These are phyloP conservation scores for Liquidambar formosana DNA, from an alignment of 164 flowering plant species.

Conservation along the genomic window DNA sequence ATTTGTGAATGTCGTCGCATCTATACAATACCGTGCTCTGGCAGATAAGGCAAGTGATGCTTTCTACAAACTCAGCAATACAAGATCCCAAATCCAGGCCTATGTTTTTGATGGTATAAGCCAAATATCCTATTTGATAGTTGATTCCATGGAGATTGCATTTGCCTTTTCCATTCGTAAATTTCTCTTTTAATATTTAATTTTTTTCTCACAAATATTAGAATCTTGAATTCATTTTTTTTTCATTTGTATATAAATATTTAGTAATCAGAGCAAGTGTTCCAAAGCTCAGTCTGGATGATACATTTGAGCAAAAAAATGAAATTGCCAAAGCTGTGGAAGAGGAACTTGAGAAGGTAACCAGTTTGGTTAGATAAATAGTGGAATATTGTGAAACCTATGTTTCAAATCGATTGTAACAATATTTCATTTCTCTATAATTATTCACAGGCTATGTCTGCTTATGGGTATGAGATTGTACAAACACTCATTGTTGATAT, in stretches of 20 bases:
- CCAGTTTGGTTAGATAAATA: neutral
- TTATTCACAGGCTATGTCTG: slow-evolving; percentile 60
- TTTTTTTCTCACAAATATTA: too few relatives aligned
- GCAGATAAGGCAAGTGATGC: slow-evolving; percentile 71
- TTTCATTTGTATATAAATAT: neutral
- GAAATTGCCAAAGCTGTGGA: slow-evolving; percentile 68
- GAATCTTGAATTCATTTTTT: neutral
- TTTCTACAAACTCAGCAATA: slow-evolving; percentile 70
- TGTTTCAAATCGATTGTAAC: slow-evolving; percentile 4
- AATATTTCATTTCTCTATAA: neutral
- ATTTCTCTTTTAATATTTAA: too few relatives aligned
- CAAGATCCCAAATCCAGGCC: slow-evolving; percentile 67
- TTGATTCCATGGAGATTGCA: too few relatives aligned
- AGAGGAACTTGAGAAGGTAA: slow-evolving; percentile 69
- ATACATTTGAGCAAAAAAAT: slow-evolving; percentile 37
- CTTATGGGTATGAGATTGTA: slow-evolving; percentile 85
- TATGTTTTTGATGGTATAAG: slow-evolving; percentile 77
- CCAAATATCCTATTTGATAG: neutral
- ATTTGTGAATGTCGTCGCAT: slow-evolving; percentile 79
- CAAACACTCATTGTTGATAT: slow-evolving; percentile 83
- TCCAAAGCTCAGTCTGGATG: slow-evolving; percentile 70
- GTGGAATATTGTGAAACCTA: slow-evolving; percentile 28
- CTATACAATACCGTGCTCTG: slow-evolving; percentile 68
- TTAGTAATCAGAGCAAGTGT: slow-evolving; percentile 72
- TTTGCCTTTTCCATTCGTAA: neutral